Evolutionary conservation across 1,284 basidiomycete genomes (phyloP).

Genomic region (Ceratobasidium sp.): DNA sequence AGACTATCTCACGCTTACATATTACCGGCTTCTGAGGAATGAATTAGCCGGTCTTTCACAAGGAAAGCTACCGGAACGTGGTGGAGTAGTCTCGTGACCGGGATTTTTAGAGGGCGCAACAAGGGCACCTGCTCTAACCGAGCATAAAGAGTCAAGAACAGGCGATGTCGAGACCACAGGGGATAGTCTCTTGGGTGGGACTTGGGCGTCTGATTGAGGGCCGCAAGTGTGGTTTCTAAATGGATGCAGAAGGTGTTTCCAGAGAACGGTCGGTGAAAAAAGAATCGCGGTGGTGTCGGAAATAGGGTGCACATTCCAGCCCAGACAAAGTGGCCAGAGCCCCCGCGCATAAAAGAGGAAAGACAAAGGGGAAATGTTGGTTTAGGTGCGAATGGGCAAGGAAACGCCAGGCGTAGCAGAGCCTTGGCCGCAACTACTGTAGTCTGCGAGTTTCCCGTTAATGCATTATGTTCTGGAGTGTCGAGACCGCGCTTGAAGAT

Average conservation of each 20-base stretch:
- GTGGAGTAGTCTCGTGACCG: background rate
- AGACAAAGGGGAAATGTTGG: background rate
- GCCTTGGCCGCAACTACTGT: slow-evolving; percentile 13
- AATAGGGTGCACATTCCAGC: too few relatives aligned
- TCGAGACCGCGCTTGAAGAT: background rate
- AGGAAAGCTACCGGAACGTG: background rate
- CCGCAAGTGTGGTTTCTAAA: background rate
- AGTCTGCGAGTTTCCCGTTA: background rate
- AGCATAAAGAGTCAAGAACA: too few relatives aligned
- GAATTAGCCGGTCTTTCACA: background rate
- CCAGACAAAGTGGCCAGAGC: background rate
- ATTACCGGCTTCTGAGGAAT: background rate
- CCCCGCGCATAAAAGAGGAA: background rate
- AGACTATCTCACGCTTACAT: background rate
- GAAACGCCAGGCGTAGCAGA: background rate
- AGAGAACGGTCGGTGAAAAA: too few relatives aligned
- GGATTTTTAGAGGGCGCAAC: too few relatives aligned
- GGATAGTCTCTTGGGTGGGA: too few relatives aligned
- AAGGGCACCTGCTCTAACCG: too few relatives aligned
- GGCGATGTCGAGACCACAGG: too few relatives aligned
- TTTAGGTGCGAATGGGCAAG: slow-evolving; percentile 1
- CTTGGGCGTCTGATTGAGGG: background rate
- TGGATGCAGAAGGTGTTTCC: background rate
- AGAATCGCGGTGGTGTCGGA: too few relatives aligned
- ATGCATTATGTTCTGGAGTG: background rate